These are phyloP conservation scores for Basipetospora chlamydospora DNA, from an alignment of 2,329 filamentous ascomycete species.

Conservation along the genomic window DNA sequence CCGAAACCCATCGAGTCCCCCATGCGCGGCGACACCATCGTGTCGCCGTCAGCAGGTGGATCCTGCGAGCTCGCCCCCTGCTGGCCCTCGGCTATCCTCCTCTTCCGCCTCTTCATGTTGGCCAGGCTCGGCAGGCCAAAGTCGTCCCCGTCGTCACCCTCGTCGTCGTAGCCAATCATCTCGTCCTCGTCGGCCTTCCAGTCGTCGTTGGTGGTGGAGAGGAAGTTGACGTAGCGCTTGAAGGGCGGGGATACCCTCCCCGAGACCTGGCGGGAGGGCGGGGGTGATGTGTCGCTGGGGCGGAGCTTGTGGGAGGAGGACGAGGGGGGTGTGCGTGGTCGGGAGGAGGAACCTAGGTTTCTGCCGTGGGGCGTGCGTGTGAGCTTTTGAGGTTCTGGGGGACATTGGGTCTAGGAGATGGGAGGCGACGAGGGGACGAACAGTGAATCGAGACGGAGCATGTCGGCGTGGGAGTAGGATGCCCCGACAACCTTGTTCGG, in stretches of 20 bases:
- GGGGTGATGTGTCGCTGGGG: conserved; percentile 36
- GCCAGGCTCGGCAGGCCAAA: conserved; percentile 88
- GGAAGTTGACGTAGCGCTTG: conserved; percentile 65
- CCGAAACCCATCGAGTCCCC: no score
- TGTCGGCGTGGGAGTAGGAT: conserved; percentile 90
- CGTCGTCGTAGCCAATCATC: conserved; percentile 61
- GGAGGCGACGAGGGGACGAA: conserved; percentile 28
- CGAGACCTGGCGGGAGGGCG: conserved; percentile 37
- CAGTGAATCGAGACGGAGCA: conserved; percentile 75
- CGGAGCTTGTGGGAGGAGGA: conserved; percentile 35
- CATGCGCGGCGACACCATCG: conserved; percentile 1
- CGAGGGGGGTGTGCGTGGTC: conserved; percentile 65
- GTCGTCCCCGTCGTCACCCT: conserved; percentile 87
- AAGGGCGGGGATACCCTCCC: conserved; percentile 48
- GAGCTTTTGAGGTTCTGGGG: not conserved
- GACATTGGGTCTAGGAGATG: not conserved
- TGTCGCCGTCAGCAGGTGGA: no score
- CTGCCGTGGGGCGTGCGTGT: no score
- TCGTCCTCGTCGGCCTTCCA: conserved; percentile 69
- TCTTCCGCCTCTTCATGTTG: conserved; percentile 67
- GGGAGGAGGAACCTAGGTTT: conserved; percentile 43
- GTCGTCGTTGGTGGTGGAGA: conserved; percentile 68
- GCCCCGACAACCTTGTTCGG: conserved; percentile 72
- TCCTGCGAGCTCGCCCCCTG: no score
- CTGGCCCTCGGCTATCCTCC: conserved; percentile 32